These are phyloP conservation scores for Persicaria tinctoria DNA, from an alignment of 148 eudicot genomes.

Conservation along the genomic window DNA sequence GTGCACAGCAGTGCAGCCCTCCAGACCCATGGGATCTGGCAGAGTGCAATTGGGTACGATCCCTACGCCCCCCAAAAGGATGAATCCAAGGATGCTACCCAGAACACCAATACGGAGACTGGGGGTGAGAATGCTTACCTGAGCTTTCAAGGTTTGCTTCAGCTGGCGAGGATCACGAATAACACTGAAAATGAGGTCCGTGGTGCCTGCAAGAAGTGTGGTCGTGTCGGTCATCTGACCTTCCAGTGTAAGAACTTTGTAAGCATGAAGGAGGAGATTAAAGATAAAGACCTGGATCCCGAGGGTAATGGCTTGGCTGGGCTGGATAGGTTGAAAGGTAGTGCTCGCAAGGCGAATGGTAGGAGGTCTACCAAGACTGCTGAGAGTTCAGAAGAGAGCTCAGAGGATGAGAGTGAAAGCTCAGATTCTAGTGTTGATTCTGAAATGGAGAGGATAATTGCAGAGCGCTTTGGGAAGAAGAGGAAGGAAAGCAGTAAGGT, in stretches of 20 bases:
- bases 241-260: conserved; percentile 85
- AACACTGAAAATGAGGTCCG: conserved; percentile 68
- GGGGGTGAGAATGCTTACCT: conserved; percentile 77
- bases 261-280: conserved; percentile 66
- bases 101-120: conserved; percentile 36
- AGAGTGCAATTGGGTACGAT: conserved; percentile 88
- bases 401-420: conserved; percentile 66
- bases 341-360: conserved; percentile 31
- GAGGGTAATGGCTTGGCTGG: conserved; percentile 66
- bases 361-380: conserved; percentile 18
- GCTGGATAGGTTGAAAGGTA: conserved; percentile 64
- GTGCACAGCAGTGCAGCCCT: conserved; percentile 97
- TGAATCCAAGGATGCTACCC: conserved; percentile 45
- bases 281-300: conserved; percentile 47
- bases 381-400: conserved; percentile 57
- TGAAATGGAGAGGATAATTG: conserved; percentile 77
- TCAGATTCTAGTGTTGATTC: conserved; percentile 84
- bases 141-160: conserved; percentile 80
- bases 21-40: conserved; percentile 98
- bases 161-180: conserved; percentile 66
- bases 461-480: conserved; percentile 51
- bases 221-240: conserved; percentile 91
- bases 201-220: conserved; percentile 94
- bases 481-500: conserved; percentile 33
- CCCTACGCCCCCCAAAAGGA: conserved; percentile 93